These are phyloP conservation scores for Lycium barbarum DNA, from an alignment of 257 asterid species.

Conservation along the genomic window DNA sequence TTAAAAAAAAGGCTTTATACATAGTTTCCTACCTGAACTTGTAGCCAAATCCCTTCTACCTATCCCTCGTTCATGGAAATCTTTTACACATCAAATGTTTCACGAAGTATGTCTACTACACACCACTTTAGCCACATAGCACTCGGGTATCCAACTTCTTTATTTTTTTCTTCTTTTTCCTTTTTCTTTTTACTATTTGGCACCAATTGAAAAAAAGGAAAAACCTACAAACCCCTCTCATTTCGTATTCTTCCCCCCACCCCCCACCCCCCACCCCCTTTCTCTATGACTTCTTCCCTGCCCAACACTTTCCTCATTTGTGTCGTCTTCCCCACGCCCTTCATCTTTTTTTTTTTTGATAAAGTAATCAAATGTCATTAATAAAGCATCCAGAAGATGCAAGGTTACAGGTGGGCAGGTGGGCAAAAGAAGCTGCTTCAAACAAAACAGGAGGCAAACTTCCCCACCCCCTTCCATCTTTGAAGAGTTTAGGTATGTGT, in stretches of 20 bases:
- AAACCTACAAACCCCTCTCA: neutral
- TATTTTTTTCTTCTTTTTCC: no score
- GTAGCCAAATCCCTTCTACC: neutral
- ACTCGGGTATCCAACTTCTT: neutral
- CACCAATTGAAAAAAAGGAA: neutral
- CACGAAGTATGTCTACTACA: neutral
- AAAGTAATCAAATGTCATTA: no score
- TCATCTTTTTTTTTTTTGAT: no score
- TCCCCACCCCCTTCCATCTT: neutral
- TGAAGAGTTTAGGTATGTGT: neutral
- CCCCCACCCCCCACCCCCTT: neutral
- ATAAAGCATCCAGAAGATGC: no score
- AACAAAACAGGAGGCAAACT: neutral
- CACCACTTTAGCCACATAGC: neutral
- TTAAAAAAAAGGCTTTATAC: neutral
- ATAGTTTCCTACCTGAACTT: neutral
- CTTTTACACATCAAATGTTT: neutral
- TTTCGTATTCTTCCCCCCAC: neutral
- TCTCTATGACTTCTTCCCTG: neutral
- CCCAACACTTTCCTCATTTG: neutral
- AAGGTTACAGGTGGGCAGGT: no score
- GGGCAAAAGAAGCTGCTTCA: no score
- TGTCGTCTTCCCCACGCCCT: neutral
- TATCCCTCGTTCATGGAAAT: neutral
- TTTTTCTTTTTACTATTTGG: neutral